Conservation (phyloP, 2,329 filamentous ascomycete genomes). For the Aspergillus sp. region DNA sequence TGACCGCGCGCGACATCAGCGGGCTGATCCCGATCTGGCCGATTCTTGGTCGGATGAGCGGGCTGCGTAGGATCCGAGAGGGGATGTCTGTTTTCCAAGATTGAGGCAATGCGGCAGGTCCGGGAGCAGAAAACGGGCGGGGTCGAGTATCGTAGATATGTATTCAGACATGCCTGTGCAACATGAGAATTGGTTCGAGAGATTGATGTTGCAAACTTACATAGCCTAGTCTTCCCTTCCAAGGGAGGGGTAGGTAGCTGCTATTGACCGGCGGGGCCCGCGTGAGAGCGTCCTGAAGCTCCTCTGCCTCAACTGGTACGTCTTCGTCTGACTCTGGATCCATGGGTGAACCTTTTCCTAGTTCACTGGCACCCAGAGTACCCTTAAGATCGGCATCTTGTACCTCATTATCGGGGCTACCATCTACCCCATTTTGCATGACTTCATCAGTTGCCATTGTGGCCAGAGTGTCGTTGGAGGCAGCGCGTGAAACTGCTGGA, state of each 20-base stretch:
- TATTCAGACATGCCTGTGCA: slow-evolving; percentile 79
- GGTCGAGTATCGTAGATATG: slow-evolving; percentile 78
- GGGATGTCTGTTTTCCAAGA: slow-evolving; percentile 84
- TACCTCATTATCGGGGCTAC: background rate
- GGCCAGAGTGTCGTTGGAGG: slow-evolving; percentile 1
- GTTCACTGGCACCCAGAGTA: slow-evolving; percentile 15
- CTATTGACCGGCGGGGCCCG: slow-evolving; percentile 80
- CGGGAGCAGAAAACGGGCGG: slow-evolving; percentile 87
- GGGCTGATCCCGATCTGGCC: slow-evolving; percentile 72
- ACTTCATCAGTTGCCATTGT: slow-evolving; percentile 1
- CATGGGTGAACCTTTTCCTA: slow-evolving; percentile 25
- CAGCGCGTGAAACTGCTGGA: slow-evolving; percentile 2
- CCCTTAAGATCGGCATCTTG: background rate
- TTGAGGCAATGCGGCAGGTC: slow-evolving; percentile 87
- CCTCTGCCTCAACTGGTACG: slow-evolving; percentile 55
- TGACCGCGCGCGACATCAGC: slow-evolving; percentile 68
- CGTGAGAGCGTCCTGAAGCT: slow-evolving; percentile 59
- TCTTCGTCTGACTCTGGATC: slow-evolving; percentile 60
- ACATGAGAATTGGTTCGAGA: slow-evolving; percentile 5
- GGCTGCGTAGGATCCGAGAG: slow-evolving; percentile 73
- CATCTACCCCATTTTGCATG: slow-evolving; percentile 1
- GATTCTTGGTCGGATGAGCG: slow-evolving; percentile 81
- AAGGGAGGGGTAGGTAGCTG: slow-evolving; percentile 78
- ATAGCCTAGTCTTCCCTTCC: slow-evolving; percentile 88
- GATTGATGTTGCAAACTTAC: slow-evolving; percentile 52